Percentiles rank a stretch among this genome's conserved stretches.
phyloP scores from a whole-genome alignment of 176 grass and related monocot species.

The Triticum timopheevii region DNA sequence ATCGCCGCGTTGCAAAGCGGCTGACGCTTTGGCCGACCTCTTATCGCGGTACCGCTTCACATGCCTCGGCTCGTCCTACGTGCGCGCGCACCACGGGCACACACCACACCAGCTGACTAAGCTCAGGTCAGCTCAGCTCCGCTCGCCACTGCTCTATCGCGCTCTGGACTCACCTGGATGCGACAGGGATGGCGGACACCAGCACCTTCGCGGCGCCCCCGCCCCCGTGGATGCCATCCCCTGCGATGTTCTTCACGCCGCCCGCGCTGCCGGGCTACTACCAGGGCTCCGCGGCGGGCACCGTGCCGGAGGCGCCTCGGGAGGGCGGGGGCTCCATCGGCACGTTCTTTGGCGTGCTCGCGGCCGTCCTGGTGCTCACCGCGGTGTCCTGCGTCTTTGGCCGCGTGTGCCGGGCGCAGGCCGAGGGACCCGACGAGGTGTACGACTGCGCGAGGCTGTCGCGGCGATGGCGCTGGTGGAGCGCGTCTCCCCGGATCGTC shows the following conservation, averaged over 20 bases:
- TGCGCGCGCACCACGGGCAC: neutral
- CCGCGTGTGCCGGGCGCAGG: conserved; percentile 44
- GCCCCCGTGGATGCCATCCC: conserved; percentile 34
- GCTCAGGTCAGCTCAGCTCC: neutral
- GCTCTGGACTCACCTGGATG: neutral
- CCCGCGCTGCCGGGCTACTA: conserved; percentile 42
- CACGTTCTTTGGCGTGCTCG: conserved; percentile 72
- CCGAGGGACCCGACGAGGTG: conserved; percentile 56
- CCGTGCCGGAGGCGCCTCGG: neutral
- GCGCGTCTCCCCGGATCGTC: conserved; percentile 20
- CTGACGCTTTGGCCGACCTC: conserved; percentile 10
- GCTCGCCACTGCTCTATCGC: neutral
- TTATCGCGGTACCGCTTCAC: neutral
- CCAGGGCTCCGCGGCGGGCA: conserved; percentile 25
- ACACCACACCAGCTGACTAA: neutral
- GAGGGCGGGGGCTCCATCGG: conserved; percentile 50
- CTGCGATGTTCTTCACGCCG: conserved; percentile 25
- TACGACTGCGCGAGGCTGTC: conserved; percentile 64
- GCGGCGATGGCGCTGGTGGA: conserved; percentile 40
- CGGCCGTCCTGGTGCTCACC: conserved; percentile 62
- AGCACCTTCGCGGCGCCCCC: conserved; percentile 5
- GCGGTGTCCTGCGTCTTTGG: conserved; percentile 78
- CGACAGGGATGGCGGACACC: conserved; percentile 39
- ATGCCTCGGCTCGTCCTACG: conserved; percentile 4
- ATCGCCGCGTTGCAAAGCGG: conserved; percentile 28